phyloP scores from a whole-genome alignment of 352 stramenopile genomes.

The Phytophthora fragariae region DNA sequence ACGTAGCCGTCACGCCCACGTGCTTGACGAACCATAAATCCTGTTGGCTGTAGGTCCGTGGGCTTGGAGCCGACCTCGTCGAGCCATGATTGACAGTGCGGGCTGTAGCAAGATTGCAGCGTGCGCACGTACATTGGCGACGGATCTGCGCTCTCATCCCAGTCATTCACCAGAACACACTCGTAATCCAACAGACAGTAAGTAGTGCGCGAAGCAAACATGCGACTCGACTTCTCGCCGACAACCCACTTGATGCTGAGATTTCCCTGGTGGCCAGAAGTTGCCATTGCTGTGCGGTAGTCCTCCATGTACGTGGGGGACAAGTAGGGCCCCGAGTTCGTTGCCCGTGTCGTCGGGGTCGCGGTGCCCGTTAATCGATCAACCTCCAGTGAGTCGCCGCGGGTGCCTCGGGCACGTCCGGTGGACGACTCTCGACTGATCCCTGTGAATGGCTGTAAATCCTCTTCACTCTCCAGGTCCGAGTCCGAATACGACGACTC shows the following conservation, averaged over 20 bases:
- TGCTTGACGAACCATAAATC: slow-evolving; percentile 80
- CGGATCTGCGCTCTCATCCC: slow-evolving; percentile 54
- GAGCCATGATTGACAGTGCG: slow-evolving; percentile 68
- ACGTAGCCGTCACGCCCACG: slow-evolving; percentile 56
- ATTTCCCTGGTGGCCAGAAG: slow-evolving; percentile 62
- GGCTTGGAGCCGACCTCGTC: slow-evolving; percentile 64
- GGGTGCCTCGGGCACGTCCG: slow-evolving; percentile 32
- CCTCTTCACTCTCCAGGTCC: slow-evolving; percentile 44
- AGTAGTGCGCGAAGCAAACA: slow-evolving; percentile 74
- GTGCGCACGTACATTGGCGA: slow-evolving; percentile 77
- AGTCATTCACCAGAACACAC: slow-evolving; percentile 80
- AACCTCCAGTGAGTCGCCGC: slow-evolving; percentile 31
- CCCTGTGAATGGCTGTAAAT: slow-evolving; percentile 37
- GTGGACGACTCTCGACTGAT: slow-evolving; percentile 27
- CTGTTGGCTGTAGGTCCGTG: slow-evolving; percentile 68
- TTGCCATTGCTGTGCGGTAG: slow-evolving; percentile 52
- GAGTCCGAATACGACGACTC: slow-evolving; percentile 59
- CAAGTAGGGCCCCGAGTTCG: slow-evolving; percentile 26
- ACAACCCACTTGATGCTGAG: slow-evolving; percentile 79
- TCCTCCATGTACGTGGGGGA: slow-evolving; percentile 54
- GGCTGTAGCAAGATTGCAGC: slow-evolving; percentile 71
- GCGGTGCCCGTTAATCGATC: slow-evolving; percentile 22
- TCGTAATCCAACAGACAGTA: slow-evolving; percentile 83
- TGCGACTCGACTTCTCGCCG: slow-evolving; percentile 64
- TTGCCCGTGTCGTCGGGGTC: slow-evolving; percentile 11